Evolutionary conservation across 768 basidiomycete species (phyloP).

Genomic region (Astraeus odoratus): DNA sequence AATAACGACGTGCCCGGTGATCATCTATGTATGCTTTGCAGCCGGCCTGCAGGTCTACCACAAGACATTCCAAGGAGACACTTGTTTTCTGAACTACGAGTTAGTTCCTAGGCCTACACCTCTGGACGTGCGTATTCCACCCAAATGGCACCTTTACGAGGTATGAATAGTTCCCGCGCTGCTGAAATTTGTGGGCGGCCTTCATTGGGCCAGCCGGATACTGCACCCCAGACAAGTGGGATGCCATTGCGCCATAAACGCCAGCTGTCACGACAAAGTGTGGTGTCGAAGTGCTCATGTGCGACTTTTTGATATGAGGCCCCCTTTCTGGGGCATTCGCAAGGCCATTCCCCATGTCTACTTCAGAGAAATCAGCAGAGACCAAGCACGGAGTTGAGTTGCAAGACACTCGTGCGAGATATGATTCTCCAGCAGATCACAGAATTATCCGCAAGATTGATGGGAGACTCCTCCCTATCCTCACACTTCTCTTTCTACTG

Average conservation of each 20-base stretch:
- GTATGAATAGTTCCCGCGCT: too few species aligned
- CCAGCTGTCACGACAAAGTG: not conserved
- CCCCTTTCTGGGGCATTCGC: not conserved
- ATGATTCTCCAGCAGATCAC: slow-evolving; percentile 12
- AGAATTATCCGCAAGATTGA: slow-evolving; percentile 30
- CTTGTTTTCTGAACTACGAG: too few species aligned
- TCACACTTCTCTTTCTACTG: slow-evolving; percentile 34
- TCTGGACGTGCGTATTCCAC: too few species aligned
- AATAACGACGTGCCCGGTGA: slow-evolving; percentile 83
- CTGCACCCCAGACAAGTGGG: too few species aligned
- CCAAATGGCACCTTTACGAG: too few species aligned
- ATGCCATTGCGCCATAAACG: slow-evolving; percentile 6
- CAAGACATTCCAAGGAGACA: not conserved
- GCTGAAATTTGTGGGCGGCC: too few species aligned
- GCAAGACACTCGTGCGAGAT: not conserved
- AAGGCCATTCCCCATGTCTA: slow-evolving; percentile 4
- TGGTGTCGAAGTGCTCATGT: too few species aligned
- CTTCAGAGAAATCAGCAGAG: slow-evolving; percentile 7
- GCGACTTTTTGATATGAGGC: not conserved
- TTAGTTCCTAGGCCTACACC: too few species aligned
- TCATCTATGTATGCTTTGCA: too few species aligned
- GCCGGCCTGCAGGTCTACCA: slow-evolving; percentile 87
- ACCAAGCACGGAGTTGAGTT: slow-evolving; percentile 1
- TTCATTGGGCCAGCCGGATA: too few species aligned
- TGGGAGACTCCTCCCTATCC: slow-evolving; percentile 31